Evolutionary conservation across 2,329 filamentous ascomycete species (phyloP).

Genomic region (Ceratocystis huliohia): DNA sequence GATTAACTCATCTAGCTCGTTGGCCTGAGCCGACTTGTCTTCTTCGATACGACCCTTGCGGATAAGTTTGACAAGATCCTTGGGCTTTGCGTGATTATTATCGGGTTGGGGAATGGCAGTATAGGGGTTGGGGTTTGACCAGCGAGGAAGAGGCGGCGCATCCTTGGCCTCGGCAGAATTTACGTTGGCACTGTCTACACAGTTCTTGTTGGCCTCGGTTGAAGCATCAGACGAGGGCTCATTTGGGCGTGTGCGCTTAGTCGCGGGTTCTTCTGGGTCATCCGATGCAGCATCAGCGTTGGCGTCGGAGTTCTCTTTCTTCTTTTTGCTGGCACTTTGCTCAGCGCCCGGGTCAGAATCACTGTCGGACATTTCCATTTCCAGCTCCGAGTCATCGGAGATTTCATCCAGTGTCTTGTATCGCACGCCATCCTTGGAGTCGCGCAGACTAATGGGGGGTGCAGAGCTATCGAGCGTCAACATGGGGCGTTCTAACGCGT

Average conservation of each 20-base stretch:
- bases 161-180: background rate
- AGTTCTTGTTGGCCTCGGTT: background rate
- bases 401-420: constrained; percentile 45
- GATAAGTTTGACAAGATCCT: constrained; percentile 81
- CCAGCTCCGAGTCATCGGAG: constrained; percentile 50
- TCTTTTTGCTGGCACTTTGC: background rate
- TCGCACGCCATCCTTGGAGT: constrained; percentile 35
- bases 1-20: constrained; percentile 71
- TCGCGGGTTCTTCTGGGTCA: constrained; percentile 29
- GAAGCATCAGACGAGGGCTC: constrained; percentile 31
- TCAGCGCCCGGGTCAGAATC: constrained; percentile 27
- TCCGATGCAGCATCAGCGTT: constrained; percentile 14
- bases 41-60: constrained; percentile 67
- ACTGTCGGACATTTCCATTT: constrained; percentile 49
- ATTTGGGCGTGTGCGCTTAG: constrained; percentile 33
- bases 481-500: constrained; percentile 38
- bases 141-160: constrained; percentile 45
- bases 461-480: constrained; percentile 34
- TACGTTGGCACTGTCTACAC: background rate
- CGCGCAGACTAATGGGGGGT: constrained; percentile 36
- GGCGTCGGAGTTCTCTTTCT: background rate
- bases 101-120: constrained; percentile 72
- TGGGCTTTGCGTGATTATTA: constrained; percentile 51
- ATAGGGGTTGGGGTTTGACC: constrained; percentile 95
- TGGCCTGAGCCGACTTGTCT: constrained; percentile 38